Percentiles rank a stretch among this genome's conserved stretches.
Evolutionary conservation across 2,329 filamentous ascomycete genomes (phyloP).

Genomic region (Talaromyces sp.): DNA sequence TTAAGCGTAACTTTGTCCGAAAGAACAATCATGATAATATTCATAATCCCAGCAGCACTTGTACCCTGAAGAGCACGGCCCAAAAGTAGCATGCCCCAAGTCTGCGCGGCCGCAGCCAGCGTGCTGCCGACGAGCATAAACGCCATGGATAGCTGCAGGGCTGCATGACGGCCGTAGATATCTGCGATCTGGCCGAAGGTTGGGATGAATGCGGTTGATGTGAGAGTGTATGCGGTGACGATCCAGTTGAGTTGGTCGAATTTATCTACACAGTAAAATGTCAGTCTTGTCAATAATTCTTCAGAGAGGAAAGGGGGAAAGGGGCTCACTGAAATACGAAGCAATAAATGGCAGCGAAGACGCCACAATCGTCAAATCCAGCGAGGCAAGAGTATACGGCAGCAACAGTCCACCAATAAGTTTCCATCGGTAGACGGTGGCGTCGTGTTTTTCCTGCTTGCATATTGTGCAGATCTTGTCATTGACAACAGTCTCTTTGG

Average conservation of each 20-base stretch:
- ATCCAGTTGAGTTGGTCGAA: slow-evolving; percentile 63
- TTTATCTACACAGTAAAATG: slow-evolving; percentile 39
- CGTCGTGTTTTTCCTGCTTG: slow-evolving; percentile 27
- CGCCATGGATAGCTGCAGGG: slow-evolving; percentile 53
- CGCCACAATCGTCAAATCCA: slow-evolving; percentile 61
- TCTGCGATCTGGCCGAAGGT: slow-evolving; percentile 61
- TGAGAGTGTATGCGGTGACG: slow-evolving; percentile 63
- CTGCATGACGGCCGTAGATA: slow-evolving; percentile 57
- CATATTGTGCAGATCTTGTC: slow-evolving; percentile 14
- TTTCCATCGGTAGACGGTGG: slow-evolving; percentile 51
- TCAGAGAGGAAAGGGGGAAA: neutral
- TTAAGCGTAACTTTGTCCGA: slow-evolving; percentile 58
- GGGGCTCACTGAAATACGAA: slow-evolving; percentile 53
- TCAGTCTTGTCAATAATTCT: neutral
- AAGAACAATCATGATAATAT: slow-evolving; percentile 57
- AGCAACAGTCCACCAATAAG: slow-evolving; percentile 54
- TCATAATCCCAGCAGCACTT: slow-evolving; percentile 56
- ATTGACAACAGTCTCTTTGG: neutral
- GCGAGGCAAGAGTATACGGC: slow-evolving; percentile 57
- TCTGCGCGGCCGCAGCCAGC: slow-evolving; percentile 53
- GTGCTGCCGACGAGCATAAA: slow-evolving; percentile 57
- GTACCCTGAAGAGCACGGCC: slow-evolving; percentile 61
- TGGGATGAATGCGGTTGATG: slow-evolving; percentile 62
- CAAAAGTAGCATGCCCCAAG: slow-evolving; percentile 56
- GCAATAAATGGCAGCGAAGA: slow-evolving; percentile 59